Evolutionary conservation across 805 yeast genomes (phyloP), one percentile per base, ranked within the genome.

Genomic region (Ogataea pignaliae): DNA sequence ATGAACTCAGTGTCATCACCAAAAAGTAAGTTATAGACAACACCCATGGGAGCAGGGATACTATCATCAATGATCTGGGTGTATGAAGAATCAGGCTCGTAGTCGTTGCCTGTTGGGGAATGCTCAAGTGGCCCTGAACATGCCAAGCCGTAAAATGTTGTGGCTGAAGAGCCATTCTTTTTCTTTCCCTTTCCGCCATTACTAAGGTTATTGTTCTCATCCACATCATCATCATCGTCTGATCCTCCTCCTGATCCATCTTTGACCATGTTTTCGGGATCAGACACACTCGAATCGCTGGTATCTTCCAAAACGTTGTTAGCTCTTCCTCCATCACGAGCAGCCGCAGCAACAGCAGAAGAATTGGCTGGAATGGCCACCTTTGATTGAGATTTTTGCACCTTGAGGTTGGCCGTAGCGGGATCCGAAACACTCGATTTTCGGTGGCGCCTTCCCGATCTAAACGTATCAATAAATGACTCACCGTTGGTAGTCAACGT

Each of bases 41-140:
- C 73, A 1, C 90, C 88, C 16, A 85, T 45, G 0, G 93, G 91
- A 0, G 86, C 87, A 36, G 70, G 62, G 7, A 84, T 63, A 0
- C 58, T 56, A 9, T 75, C 79, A 39, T 81, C 84, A 11, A 66
- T 61, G 34, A 86, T 71, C 45, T 81, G 71, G 2, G 73, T 73
- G 46, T 84, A 90, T 10, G 70, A 71, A 1, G 71, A 49, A 8
- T 66, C 68, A 16, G 73, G 70, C 12, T 58, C 64, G 55, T 78
- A 78, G 43, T 69, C 57, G 29, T 55, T 56, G n/a, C 63, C 66
- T n/a, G 65, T 61, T 32, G 62, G 56, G n/a, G 56, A 42, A 45
- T 69, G 73, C 18, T 49, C 48, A 35, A 46, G 39, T 2, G 73
- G 70, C 0, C 79, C 79, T 13, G 64, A 58, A 10, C 58, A 53